Conservation (phyloP, 805 yeast genomes). For the Saccharomycopsis microspora region DNA sequence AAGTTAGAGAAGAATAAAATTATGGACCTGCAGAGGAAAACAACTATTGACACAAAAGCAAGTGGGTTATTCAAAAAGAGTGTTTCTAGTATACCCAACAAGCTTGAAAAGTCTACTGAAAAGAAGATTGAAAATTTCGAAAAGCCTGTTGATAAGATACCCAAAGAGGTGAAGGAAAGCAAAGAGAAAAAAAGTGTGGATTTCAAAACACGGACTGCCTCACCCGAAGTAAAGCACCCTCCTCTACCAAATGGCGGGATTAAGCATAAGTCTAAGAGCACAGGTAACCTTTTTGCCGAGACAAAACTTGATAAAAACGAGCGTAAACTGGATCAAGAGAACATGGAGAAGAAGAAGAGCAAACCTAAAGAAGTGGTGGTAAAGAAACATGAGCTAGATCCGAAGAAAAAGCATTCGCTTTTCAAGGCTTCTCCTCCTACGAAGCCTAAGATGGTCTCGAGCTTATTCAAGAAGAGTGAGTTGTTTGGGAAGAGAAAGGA, state of each 20-base stretch:
- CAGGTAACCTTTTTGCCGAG: neutral
- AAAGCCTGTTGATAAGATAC: neutral
- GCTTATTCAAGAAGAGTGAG: constrained; percentile 10
- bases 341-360: constrained; percentile 2
- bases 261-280: neutral
- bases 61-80: too few species aligned
- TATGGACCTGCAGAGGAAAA: too few species aligned
- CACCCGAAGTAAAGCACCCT: neutral
- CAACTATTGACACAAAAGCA: too few species aligned
- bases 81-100: neutral
- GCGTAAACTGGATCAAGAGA: neutral
- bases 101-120: neutral
- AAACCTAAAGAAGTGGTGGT: constrained; percentile 5
- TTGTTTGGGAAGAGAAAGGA: constrained; percentile 4
- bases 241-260: neutral
- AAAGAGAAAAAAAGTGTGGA: neutral
- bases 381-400: constrained; percentile 6
- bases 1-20: too few species aligned
- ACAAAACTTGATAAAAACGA: neutral
- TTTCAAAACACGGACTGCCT: neutral
- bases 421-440: constrained; percentile 3
- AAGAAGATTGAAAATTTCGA: neutral
- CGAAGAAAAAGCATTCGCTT: constrained; percentile 13
- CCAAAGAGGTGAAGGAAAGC: neutral
- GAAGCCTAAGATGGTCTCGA: neutral